Base-by-base conservation (phyloP, 1,284 basidiomycete genomes). In the Rhizoctonia solani region DNA sequence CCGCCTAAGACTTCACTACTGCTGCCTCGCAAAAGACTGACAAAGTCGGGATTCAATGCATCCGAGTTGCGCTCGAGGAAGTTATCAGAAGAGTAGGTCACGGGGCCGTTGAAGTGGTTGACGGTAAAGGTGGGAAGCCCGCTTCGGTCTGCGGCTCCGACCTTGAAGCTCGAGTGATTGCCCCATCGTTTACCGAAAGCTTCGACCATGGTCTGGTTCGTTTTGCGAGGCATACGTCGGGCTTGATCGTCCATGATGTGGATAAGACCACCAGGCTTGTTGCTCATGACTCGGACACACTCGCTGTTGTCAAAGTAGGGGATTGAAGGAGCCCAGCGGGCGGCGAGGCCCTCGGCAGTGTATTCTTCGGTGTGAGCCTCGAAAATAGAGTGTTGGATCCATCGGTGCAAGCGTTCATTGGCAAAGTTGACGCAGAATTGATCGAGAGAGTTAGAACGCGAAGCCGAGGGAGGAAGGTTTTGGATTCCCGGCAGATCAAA, bases 211-310 rank as follows among this genome's bases (percentile, higher is more conserved):
- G 90, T 93, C 67, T 89, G 84, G 74, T 98, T 93, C 5, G 88
- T 94, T 86, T 95, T 96, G 79, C 94, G 95, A 37, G 91, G 88
- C 70, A 85, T 84, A 44, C 91, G 83, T 16, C 89, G 83, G 9
- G 94, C 90, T 77, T 98, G 94, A 75, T 99, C 96, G 75, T 98
- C 95, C 88, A 98, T 93, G 77, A 98, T 98, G 75, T 96, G 93
- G 59, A 98, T 88, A 32, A 99, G 82, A 3, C 97, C 96, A 14
- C 93, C 93, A 1, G 93, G 95, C 71, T 84, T 83, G 75, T 94
- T 90, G 73, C 93, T 89, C 47, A 99, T 80, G 52, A 99, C 81
- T 11, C 92, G 87, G 34, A 98, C 77, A 72, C 92, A 93, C 75
- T 98, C 95, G 14, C 89, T 78, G 76, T 98, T 98, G 79, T 97